A percentile compares a stretch with the other conserved stretches of the same genome.
phyloP scores from a whole-genome alignment of 495 filamentous ascomycete species.

The Penicillium dipodomyicola region DNA sequence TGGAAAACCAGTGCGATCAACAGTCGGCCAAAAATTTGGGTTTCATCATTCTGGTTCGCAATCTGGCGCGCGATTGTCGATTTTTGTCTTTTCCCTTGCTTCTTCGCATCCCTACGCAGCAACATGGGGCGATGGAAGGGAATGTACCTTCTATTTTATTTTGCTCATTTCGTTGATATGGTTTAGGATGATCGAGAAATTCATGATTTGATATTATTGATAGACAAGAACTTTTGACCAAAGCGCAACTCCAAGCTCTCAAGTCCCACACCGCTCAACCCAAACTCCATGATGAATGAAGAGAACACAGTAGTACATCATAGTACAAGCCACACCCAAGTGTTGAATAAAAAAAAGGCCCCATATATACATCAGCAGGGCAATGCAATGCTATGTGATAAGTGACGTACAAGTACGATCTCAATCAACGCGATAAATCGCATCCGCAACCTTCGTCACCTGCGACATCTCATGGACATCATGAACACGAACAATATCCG shows the following conservation, averaged over 20 bases:
- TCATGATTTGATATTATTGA: conserved; percentile 16
- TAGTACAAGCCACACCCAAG: conserved; percentile 16
- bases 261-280: background rate
- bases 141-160: conserved; percentile 10
- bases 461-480: conserved; percentile 88
- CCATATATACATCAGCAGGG: background rate
- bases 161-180: conserved; percentile 15
- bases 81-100: background rate
- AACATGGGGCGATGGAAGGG: conserved; percentile 15
- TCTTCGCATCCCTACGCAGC: conserved; percentile 12
- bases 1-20: conserved; percentile 7
- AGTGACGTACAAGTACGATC: background rate
- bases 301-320: conserved; percentile 9
- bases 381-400: conserved; percentile 6
- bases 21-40: conserved; percentile 11
- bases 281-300: conserved; percentile 33
- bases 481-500: conserved; percentile 93
- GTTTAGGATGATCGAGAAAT: conserved; percentile 25
- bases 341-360: conserved; percentile 32
- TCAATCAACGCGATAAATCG: conserved; percentile 63
- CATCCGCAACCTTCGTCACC: conserved; percentile 87
- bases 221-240: background rate
- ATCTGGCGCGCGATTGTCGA: conserved; percentile 11
- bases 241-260: conserved; percentile 1
- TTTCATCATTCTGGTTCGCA: conserved; percentile 10